Percentiles rank a stretch among this genome's conserved stretches.
phyloP scores from a whole-genome alignment of 305 asterid species.

The Petunia hybrid region DNA sequence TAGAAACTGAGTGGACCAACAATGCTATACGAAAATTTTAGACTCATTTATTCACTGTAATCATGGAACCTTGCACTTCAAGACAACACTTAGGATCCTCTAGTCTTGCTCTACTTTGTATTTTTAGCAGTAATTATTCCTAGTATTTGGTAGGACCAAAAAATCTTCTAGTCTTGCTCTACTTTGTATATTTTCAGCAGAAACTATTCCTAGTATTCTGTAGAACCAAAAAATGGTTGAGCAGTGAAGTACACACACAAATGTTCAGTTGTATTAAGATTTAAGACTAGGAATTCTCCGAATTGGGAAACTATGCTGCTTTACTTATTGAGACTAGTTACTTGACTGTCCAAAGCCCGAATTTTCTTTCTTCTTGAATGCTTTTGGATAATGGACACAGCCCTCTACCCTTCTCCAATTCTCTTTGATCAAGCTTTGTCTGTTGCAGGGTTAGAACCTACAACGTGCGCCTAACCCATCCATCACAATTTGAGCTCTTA shows the following conservation, averaged over 20 bases:
- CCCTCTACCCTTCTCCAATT: too few relatives aligned
- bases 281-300: background rate
- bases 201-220: background rate
- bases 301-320: background rate
- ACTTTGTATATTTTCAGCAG: background rate
- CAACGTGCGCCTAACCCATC: too few relatives aligned
- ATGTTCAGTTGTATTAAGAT: background rate
- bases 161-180: conserved; percentile 9
- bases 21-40: background rate
- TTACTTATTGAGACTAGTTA: background rate
- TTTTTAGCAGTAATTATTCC: background rate
- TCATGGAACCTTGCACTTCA: background rate
- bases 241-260: background rate
- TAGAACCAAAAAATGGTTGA: background rate
- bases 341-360: background rate
- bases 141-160: background rate
- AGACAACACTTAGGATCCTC: background rate
- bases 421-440: too few relatives aligned
- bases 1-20: conserved; percentile 8
- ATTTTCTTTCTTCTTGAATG: background rate
- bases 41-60: background rate
- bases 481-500: too few relatives aligned
- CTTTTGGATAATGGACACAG: too few relatives aligned
- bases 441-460: too few relatives aligned
- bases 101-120: conserved; percentile 19